phyloP scores from a whole-genome alignment of 2,329 filamentous ascomycete genomes.

The Paraphaeosphaeria sporulosa region DNA sequence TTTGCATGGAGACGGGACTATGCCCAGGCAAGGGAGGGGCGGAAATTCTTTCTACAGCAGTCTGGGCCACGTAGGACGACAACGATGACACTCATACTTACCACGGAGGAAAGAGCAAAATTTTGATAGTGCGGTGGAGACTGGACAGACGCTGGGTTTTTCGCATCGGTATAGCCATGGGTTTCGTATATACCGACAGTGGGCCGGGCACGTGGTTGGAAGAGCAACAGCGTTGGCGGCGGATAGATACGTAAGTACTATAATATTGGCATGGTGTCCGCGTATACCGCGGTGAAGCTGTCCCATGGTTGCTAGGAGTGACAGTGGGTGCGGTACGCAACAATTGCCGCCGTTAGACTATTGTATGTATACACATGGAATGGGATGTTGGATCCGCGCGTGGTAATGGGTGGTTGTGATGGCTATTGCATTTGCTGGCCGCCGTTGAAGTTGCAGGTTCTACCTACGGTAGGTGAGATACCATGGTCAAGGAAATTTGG shows the following conservation, averaged over 20 bases:
- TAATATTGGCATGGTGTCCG: too few relatives aligned
- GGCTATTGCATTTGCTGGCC: background rate
- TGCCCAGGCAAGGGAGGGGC: background rate
- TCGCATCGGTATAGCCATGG: background rate
- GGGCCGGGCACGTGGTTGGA: background rate
- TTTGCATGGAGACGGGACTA: background rate
- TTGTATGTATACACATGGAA: background rate
- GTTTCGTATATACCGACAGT: background rate
- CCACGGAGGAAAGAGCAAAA: background rate
- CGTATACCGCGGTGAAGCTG: too few relatives aligned
- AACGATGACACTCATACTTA: background rate
- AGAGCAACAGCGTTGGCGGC: background rate
- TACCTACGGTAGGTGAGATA: too few relatives aligned
- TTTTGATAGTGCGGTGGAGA: background rate
- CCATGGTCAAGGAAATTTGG: too few relatives aligned
- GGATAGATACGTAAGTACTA: background rate
- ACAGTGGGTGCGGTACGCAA: too few relatives aligned
- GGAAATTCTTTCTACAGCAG: background rate
- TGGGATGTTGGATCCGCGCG: background rate
- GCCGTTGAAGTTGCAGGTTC: background rate
- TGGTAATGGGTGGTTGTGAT: background rate
- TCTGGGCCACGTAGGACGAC: background rate
- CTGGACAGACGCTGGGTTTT: too few relatives aligned
- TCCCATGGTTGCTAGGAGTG: too few relatives aligned
- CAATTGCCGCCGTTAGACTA: background rate